Evolutionary conservation across 2,329 filamentous ascomycete species (phyloP), one percentile per base, ranked within the genome.

Genomic region (Fusarium pseudoanthophilum): DNA sequence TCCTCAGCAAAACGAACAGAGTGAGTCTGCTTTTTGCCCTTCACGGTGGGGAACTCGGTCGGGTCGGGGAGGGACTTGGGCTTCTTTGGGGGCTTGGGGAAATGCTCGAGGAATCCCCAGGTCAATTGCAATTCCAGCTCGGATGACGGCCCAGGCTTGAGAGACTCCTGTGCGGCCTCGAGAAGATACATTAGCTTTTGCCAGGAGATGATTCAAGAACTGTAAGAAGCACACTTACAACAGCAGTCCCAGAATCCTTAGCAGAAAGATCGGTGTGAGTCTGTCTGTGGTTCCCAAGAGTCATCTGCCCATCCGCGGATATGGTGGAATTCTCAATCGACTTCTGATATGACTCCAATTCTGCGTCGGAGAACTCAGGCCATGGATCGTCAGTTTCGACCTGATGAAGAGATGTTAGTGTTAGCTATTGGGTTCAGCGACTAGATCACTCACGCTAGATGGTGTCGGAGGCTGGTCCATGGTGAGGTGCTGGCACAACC

Each of bases 251-350:
- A 32, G 46, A 4, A 1, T n/a, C 3, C 5, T 16, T 4, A 7
- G 6, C 28, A n/a, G 4, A 0, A 6, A 0, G 7, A n/a, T 49
- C 14, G 21, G 30, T 9, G 7, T 0, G 15, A n/a, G 14, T 32
- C 6, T 51, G 21, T 16, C 3, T 8, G 0, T 4, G 6, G 2
- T 16, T 15, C 20, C 18, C 28, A 24, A 51, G 9, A 32, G 46
- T 49, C 15, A 32, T 1, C 10, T 51, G 21, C 28, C 21, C 14
- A 13, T 18, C 4, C 2, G 24, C 20, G 21, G 18, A 51, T 4
- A 7, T 34, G 21, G 7, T 7, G 46, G 46, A 11, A 51, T 51
- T 32, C 20, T 49, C 21, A 21, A 8, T 51, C 28, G 46, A 51
- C 20, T 32, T 18, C 46, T 26, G 28, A 32, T n/a, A 49, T 21